Evolutionary conservation across 176 grass and related monocot species (phyloP), one percentile per base, ranked within the genome.

Genomic region (Cocos nucifera): DNA sequence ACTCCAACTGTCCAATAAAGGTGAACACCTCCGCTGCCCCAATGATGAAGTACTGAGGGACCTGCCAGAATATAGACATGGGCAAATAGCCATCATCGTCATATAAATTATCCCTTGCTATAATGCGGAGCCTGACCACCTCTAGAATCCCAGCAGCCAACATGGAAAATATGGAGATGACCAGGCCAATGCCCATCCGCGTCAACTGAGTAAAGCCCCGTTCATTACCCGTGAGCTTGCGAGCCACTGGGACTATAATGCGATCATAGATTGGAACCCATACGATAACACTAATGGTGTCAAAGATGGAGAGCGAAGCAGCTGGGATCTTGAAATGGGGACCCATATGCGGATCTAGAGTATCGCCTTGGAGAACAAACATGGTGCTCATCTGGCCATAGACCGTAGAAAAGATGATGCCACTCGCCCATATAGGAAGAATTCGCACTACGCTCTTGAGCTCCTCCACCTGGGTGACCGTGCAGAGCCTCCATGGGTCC

Each of bases 111-210:
- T 75, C 51, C 0, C 61, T 58, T 1, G 65, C 64, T 25, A 94
- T 17, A 49, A 71, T 17, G 48, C 50, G 62, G 44, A 94, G 84
- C 23, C 84, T 57, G 24, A 85, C 27, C 26, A 94, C 22, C 56
- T 95, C 89, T 6, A 95, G 81, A 55, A 70, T 3, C 3, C 89
- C 89, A 1, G 89, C 85, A 17, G 85, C 64, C 15, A 95, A 15
- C 89, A 89, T 89, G 51, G 89, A 64, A 77, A 76, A 89, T 68
- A 89, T 69, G 67, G 89, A 95, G 56, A 95, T 66, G 52, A 69
- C 78, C 58, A 95, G 81, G 67, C 85, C 89, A 56, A 95, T 95
- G n/a, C 89, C 89, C 89, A 95, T 95, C 24, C 89, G 85, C 62
- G 86, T 86, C 76, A 94, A 78, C 76, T 94, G 89, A 15, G 89